Conservation (phyloP, 768 basidiomycete genomes). For the Leccinum disarticulatum region DNA sequence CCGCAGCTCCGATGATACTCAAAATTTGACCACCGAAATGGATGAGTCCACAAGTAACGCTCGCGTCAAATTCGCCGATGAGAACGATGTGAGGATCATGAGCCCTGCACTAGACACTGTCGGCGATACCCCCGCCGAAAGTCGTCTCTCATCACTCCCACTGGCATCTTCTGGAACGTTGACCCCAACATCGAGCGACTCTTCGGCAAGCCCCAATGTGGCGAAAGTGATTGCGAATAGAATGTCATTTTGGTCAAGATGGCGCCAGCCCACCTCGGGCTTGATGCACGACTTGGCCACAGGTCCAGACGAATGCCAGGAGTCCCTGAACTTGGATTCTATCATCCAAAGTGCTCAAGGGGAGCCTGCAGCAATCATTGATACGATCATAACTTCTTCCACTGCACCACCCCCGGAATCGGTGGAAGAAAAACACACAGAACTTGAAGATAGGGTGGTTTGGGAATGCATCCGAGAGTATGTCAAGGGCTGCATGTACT, state of each 20-base stretch:
- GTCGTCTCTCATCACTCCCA: conserved; percentile 17
- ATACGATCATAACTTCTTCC: conserved; percentile 51
- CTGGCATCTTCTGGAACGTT: conserved; percentile 49
- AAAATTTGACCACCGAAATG: conserved; percentile 16
- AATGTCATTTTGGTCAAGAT: conserved; percentile 73
- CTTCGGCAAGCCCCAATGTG: conserved; percentile 47
- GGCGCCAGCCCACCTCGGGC: conserved; percentile 34
- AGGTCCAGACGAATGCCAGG: conserved; percentile 19
- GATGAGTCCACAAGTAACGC: conserved; percentile 20
- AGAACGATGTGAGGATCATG: conserved; percentile 46
- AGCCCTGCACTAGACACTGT: conserved; percentile 32
- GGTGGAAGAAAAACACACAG: conserved; percentile 63
- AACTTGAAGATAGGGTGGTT: conserved; percentile 82
- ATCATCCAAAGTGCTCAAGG: conserved; percentile 47
- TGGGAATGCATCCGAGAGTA: conserved; percentile 76
- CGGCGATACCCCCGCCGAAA: neutral
- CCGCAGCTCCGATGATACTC: conserved; percentile 33
- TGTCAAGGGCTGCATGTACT: conserved; percentile 87
- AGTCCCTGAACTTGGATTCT: conserved; percentile 32
- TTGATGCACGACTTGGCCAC: conserved; percentile 12
- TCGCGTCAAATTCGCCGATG: conserved; percentile 55
- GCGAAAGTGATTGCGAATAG: conserved; percentile 62
- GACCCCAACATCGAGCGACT: conserved; percentile 49
- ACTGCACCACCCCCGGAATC: conserved; percentile 63
- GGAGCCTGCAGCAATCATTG: conserved; percentile 53